Base-by-base conservation (phyloP, 805 yeast species). In the Saturnispora besseyi region DNA sequence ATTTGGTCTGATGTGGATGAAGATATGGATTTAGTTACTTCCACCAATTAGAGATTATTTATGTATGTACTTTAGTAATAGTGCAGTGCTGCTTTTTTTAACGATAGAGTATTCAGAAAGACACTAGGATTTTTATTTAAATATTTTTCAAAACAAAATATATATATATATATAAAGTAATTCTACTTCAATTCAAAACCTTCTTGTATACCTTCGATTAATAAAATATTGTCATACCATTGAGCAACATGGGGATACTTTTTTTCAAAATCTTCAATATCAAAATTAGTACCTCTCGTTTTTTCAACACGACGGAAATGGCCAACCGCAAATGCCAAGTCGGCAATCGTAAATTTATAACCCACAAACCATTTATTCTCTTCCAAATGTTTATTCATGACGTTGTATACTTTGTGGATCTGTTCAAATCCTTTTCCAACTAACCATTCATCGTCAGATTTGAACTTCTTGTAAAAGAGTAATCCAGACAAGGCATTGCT, bases 1-100 rank as follows among this genome's bases (percentile, higher is more conserved):
- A 46, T 59, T 29, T 69, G 68, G 70, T 32, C 49, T 8, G 69
- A 65, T 47, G 44, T 44, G 12, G 42, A 38, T 38, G 42, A 38
- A 8, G 24, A 38, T 5, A 12, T 31, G 11, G 34, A 13, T 5
- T 8, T 2, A 9, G n/a, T 8, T 31, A 8, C 34, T 2, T 13
- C 13, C 10, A 31, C 11, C 9, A 26, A 6, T 26, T 26, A 26
- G 9, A 8, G 29, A 26, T 26, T 26, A 26, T 26, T 8, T 8
- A 26, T 26, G 29, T 26, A 26, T 26, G 29, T 26, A 8, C 6
- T 5, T 26, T 26, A 6, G 29, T 26, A 8, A 26, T 26, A 8
- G 29, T 26, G 18, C 29, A 26, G 29, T 26, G 2, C 18, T 18
- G 18, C 18, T 18, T 26, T 26, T 8, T 8, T 26, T 26, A 6